Percentiles rank a stretch among this genome's conserved stretches.
These are phyloP conservation scores for Cicer yamashitae DNA, from an alignment of 306 rosid genomes.

Conservation along the genomic window DNA sequence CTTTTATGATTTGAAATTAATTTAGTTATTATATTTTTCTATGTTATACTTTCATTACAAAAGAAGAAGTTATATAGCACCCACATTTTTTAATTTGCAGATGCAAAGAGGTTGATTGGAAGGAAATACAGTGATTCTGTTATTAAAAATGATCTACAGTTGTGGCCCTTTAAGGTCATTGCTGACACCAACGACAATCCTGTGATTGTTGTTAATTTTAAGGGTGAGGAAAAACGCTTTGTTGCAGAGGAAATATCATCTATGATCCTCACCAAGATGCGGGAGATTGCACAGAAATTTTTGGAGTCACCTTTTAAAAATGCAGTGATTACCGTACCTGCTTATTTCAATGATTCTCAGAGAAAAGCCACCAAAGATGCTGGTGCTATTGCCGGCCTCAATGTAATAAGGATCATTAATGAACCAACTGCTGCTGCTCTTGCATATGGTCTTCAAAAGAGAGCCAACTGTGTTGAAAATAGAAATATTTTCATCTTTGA, in stretches of 20 bases:
- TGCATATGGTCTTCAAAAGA: too few relatives aligned
- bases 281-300: too few relatives aligned
- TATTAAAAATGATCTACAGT: neutral
- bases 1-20: neutral
- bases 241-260: neutral
- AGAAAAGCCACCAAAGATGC: too few relatives aligned
- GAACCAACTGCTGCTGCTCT: too few relatives aligned
- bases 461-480: too few relatives aligned
- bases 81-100: neutral
- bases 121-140: constrained; percentile 1
- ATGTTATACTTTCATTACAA: neutral
- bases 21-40: neutral
- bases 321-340: too few relatives aligned
- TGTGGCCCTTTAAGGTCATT: constrained; percentile 9
- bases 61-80: neutral
- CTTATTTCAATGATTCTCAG: too few relatives aligned
- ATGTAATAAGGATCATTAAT: too few relatives aligned
- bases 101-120: constrained; percentile 12
- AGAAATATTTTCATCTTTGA: too few relatives aligned
- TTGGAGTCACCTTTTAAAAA: too few relatives aligned
- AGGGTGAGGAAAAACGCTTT: neutral
- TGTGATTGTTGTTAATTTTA: neutral
- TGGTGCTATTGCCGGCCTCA: too few relatives aligned
- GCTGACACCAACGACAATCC: neutral
- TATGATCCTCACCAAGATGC: too few relatives aligned